These are phyloP conservation scores for Aurantiochytrium sp. DNA, from an alignment of 108 stramenopile species.

Conservation along the genomic window DNA sequence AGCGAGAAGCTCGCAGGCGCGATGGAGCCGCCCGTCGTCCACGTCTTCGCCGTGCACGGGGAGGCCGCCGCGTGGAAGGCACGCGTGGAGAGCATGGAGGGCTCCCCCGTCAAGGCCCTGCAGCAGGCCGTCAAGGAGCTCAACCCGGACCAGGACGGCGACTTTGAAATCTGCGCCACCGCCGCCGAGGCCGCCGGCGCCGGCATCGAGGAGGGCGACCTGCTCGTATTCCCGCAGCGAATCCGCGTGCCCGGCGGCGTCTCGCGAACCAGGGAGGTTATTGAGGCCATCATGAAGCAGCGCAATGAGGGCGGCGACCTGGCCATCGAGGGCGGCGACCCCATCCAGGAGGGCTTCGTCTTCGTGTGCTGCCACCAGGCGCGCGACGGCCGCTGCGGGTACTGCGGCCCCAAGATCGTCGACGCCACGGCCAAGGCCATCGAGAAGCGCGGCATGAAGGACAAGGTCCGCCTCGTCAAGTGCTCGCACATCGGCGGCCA, in stretches of 20 bases:
- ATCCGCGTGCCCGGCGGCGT: neutral
- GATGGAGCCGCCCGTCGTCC: neutral
- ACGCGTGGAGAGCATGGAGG: neutral
- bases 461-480: neutral
- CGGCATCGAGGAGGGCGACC: neutral
- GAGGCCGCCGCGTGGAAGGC: neutral
- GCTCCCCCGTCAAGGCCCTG: neutral
- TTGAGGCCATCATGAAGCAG: neutral
- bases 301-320: neutral
- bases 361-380: conserved; percentile 15
- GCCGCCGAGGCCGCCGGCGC: neutral
- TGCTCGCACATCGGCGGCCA: conserved; percentile 30
- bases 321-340: neutral
- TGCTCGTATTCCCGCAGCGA: neutral
- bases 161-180: neutral
- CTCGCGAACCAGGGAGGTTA: neutral
- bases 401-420: neutral
- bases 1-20: neutral
- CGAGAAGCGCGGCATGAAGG: neutral
- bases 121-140: neutral
- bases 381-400: neutral
- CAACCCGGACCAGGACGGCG: neutral
- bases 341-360: neutral
- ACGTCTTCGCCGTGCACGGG: neutral
- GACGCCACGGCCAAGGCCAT: neutral